Evolutionary conservation across 2,329 filamentous ascomycete species (phyloP), one percentile per base, ranked within the genome.

Genomic region (Parafenestella ontariensis): DNA sequence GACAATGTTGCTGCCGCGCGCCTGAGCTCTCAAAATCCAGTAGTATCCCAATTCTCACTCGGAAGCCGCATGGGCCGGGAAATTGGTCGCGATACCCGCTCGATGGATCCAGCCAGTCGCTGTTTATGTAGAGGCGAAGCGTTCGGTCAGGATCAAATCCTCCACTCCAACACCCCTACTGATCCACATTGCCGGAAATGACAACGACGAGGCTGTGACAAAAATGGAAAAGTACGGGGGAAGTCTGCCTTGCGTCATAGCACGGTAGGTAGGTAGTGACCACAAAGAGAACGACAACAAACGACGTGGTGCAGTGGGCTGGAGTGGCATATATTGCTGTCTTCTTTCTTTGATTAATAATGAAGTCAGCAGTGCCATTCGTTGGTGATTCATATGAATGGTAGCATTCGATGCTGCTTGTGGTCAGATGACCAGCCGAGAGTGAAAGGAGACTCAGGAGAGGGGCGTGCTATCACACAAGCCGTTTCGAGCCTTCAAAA

Each of bases 401-500:
- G 10, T 31, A 3, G 15, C 7, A 11, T 8, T 31, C 10, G 26
- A 11, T 11, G 18, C 34, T 21, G 36, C 21, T 23, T 2, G n/a
- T 23, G 18, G 18, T 21, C 2, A 23, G 36, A 11, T 23, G 21
- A 23, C 15, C 4, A 34, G 31, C 31, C 15, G 2, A n/a, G 31
- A 5, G 17, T 34, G 31, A 34, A 34, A 17, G 31, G 15, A 34
- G 36, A 23, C 5, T 10, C 17, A 23, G 11, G 18, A 9, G 36
- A 39, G 36, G 36, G 18, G 17, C 5, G 24, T 29, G 5, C 24
- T 28, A 29, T 51, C 26, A 42, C n/a, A 28, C 28, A 33, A 9
- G 8, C 28, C 24, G 31, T 45, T 15, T 31, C n/a, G 49, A 36
- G 57, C 34, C 51, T 45, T 52, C 44, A 47, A 31, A 50, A 55